These are phyloP conservation scores for Cyclaneusma minus DNA, from an alignment of 2,329 filamentous ascomycete genomes.

Conservation along the genomic window DNA sequence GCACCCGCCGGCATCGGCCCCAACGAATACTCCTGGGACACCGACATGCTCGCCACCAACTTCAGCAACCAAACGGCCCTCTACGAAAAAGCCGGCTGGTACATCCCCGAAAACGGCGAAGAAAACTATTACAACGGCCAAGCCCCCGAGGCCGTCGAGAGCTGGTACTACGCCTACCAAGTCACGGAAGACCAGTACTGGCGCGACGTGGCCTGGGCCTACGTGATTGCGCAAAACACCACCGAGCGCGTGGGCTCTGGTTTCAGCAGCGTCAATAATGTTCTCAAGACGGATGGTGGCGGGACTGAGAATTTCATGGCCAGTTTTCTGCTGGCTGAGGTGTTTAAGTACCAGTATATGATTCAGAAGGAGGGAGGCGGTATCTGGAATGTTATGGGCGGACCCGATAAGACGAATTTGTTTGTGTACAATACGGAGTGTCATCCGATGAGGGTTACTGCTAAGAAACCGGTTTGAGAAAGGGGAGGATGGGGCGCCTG, in stretches of 20 bases:
- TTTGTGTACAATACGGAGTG: conserved; percentile 7
- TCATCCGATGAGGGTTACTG: conserved; percentile 6
- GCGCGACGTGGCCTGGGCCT: conserved; percentile 68
- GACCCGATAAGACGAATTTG: neutral
- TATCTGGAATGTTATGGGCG: neutral
- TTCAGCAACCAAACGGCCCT: conserved; percentile 29
- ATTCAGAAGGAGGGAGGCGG: no score
- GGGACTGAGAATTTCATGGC: conserved; percentile 53
- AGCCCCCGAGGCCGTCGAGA: conserved; percentile 65
- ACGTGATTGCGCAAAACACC: conserved; percentile 48
- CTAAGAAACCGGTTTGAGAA: no score
- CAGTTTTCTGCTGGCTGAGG: conserved; percentile 74
- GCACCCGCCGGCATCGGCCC: conserved; percentile 61
- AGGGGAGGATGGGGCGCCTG: no score
- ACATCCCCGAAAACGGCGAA: conserved; percentile 34
- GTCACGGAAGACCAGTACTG: conserved; percentile 59
- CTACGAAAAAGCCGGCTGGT: conserved; percentile 52
- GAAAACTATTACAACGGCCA: conserved; percentile 38
- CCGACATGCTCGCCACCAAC: conserved; percentile 17
- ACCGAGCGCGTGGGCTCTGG: conserved; percentile 47
- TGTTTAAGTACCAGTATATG: conserved; percentile 66
- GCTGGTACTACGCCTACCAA: conserved; percentile 70
- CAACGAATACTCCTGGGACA: conserved; percentile 41
- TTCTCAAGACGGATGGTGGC: conserved; percentile 45
- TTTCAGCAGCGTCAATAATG: conserved; percentile 47